Conservation (phyloP, 2,329 filamentous ascomycete genomes). For the Cladosporium colombiae region DNA sequence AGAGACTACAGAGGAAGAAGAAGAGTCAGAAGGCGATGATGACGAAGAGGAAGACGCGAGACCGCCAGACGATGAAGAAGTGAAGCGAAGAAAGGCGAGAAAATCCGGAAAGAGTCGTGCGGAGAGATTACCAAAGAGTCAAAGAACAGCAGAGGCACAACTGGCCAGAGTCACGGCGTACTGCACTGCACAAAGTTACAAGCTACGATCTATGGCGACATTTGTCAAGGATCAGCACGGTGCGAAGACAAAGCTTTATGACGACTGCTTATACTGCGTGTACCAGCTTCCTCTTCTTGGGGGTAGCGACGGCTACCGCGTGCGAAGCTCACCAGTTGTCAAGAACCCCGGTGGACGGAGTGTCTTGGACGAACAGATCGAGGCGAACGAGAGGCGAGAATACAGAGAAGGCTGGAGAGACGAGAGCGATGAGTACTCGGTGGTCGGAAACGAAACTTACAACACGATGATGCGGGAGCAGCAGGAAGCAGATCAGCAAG, state of each 20-base stretch:
- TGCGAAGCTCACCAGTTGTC: constrained; percentile 86
- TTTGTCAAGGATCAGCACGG: constrained; percentile 87
- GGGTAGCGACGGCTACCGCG: constrained; percentile 80
- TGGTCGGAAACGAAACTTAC: constrained; percentile 30
- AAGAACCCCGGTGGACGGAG: constrained; percentile 93
- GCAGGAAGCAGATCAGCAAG: constrained; percentile 19
- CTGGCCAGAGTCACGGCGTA: constrained; percentile 90
- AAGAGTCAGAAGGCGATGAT: constrained; percentile 54
- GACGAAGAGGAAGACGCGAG: constrained; percentile 56
- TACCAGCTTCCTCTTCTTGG: constrained; percentile 89
- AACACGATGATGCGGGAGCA: constrained; percentile 23
- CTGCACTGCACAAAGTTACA: constrained; percentile 92
- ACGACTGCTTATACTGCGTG: constrained; percentile 94
- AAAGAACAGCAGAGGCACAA: constrained; percentile 72
- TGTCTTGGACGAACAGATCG: constrained; percentile 91
- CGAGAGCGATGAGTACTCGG: constrained; percentile 66
- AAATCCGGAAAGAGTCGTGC: constrained; percentile 83
- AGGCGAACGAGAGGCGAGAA: constrained; percentile 83
- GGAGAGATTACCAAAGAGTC: constrained; percentile 84
- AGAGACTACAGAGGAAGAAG: constrained; percentile 64
- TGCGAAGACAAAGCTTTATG: constrained; percentile 92
- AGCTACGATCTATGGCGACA: constrained; percentile 80
- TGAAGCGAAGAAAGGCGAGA: constrained; percentile 63
- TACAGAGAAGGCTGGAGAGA: constrained; percentile 91
- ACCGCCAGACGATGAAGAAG: constrained; percentile 68